phyloP scores from a whole-genome alignment of 176 grass and related monocot species.

The Neostapfia colusana region DNA sequence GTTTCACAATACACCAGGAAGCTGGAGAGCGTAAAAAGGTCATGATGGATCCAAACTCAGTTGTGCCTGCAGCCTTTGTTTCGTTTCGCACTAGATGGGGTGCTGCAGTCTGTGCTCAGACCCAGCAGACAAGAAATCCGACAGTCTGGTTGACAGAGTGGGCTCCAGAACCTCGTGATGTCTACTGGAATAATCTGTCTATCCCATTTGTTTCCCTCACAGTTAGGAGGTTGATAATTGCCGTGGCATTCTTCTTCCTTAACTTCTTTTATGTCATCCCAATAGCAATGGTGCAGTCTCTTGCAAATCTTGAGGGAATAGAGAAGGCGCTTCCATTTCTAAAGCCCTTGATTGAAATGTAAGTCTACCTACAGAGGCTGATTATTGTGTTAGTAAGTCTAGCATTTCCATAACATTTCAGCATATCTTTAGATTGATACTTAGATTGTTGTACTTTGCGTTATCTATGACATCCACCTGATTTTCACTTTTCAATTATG shows the following conservation, averaged over 20 bases:
- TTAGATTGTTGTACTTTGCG: constrained; percentile 11
- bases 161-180: constrained; percentile 97
- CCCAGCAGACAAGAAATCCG: constrained; percentile 90
- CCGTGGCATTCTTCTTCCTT: constrained; percentile 94
- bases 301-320: constrained; percentile 84
- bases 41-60: constrained; percentile 72
- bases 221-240: constrained; percentile 68
- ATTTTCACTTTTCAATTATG: constrained; percentile 34
- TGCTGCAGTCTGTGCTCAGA: constrained; percentile 97
- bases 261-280: constrained; percentile 88
- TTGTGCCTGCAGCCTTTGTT: constrained; percentile 87
- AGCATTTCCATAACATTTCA: constrained; percentile 14
- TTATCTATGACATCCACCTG: constrained; percentile 14
- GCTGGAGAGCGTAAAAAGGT: constrained; percentile 66
- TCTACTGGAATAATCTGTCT: constrained; percentile 93
- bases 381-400: neutral
- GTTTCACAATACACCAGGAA: constrained; percentile 53
- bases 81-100: constrained; percentile 86
- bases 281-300: constrained; percentile 76
- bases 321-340: constrained; percentile 85
- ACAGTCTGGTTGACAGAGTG: constrained; percentile 89
- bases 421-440: constrained; percentile 1
- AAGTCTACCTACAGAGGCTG: constrained; percentile 48
- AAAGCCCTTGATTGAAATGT: constrained; percentile 73
- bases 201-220: constrained; percentile 85